Evolutionary conservation across 2,329 filamentous ascomycete species (phyloP), one percentile per base, ranked within the genome.

Genomic region (Monilinia fructicola): DNA sequence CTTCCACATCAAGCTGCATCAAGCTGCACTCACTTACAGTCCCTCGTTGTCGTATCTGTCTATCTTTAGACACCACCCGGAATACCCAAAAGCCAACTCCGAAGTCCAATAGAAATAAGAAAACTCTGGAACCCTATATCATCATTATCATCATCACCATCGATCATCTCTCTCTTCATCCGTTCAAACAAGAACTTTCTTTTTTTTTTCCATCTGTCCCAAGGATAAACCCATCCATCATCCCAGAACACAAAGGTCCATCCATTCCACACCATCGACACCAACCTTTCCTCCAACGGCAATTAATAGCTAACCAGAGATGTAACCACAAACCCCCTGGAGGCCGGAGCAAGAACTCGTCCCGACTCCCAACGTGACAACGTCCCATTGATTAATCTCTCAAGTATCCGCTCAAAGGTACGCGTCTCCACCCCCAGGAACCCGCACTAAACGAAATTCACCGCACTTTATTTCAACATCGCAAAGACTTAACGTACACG

Each of bases 401-500:
- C 40, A 12, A n/a, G 9, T 14, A 14, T 38, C 40, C 23, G 42
- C 40, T 40, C n/a, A n/a, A 21, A 38, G 26, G 11, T 42, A 12
- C n/a, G 14, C n/a, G 31, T 48, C 46, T 50, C 63, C 54, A 59
- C 31, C 21, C 28, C 64, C n/a, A 44, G 11, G 23, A 53, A 7
- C 63, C 38, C 10, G 40, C 35, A 40, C n/a, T 54, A 69, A 62
- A 40, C 50, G 53, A 69, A 69, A 69, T 50, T 50, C 44, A 38
- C 4, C 40, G 42, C 48, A 60, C 66, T 70, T 68, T 72, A 69
- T 68, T 68, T 69, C 69, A 72, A 70, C 70, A 69, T 70, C 73
- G 72, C 69, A 64, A 72, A 69, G 66, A 67, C 69, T 72, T 70
- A 71, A 71, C 71, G 63, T 73, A 71, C 67, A 69, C 67, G 69